Conservation (phyloP, 176 grass and related monocot genomes). For the Aegilops sharonensis region DNA sequence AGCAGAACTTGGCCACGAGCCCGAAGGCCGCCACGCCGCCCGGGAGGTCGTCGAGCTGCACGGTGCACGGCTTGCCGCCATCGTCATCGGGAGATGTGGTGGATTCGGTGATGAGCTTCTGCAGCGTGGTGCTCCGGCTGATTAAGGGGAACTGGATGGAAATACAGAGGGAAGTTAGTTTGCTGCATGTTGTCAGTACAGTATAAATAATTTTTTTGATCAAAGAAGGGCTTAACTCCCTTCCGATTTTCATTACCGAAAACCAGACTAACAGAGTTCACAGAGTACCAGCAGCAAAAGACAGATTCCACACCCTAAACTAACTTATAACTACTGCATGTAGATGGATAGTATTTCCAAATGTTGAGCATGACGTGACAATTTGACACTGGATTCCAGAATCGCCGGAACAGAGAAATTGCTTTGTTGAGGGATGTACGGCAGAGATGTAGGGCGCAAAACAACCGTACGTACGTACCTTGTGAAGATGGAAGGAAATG, state of each 20-base stretch:
- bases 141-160: slow-evolving; percentile 57
- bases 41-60: slow-evolving; percentile 60
- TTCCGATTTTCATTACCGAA: too few relatives aligned
- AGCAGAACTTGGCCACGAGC: slow-evolving; percentile 70
- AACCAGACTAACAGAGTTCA: too few relatives aligned
- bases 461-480: slow-evolving; percentile 37
- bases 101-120: slow-evolving; percentile 51
- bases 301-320: too few relatives aligned
- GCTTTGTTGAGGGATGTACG: too few relatives aligned
- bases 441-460: background rate
- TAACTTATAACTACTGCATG: too few relatives aligned
- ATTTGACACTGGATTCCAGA: background rate
- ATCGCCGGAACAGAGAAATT: background rate
- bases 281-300: too few relatives aligned
- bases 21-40: slow-evolving; percentile 56
- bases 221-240: too few relatives aligned
- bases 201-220: background rate
- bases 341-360: too few relatives aligned
- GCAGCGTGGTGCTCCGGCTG: slow-evolving; percentile 54
- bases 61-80: slow-evolving; percentile 21
- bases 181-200: background rate
- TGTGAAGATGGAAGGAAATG: slow-evolving; percentile 69
- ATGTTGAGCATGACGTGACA: background rate
- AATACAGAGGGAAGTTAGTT: background rate
- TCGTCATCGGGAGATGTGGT: slow-evolving; percentile 1